Percentiles rank a stretch among this genome's conserved stretches.
Conservation (phyloP, 2,329 filamentous ascomycete genomes). For the Verticillium isaacii region DNA sequence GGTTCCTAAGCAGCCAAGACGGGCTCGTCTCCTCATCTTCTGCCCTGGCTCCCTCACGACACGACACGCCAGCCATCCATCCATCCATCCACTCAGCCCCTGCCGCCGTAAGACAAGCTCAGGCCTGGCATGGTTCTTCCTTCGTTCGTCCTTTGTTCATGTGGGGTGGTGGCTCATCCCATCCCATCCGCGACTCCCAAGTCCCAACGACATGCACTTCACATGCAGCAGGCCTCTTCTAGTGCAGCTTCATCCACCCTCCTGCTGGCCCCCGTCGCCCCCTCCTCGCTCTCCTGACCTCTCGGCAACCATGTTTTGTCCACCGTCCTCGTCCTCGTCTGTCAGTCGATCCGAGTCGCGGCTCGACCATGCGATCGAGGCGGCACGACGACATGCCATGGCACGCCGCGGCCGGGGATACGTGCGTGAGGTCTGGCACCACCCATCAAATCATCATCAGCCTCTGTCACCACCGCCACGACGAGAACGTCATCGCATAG, state of each 20-base stretch:
- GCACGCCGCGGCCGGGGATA: neutral
- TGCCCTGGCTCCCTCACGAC: too few species aligned
- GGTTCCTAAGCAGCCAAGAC: too few species aligned
- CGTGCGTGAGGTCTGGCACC: neutral
- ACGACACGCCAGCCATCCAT: too few species aligned
- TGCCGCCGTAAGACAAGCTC: too few species aligned
- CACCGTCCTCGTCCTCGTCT: neutral
- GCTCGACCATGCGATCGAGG: neutral
- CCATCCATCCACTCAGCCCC: too few species aligned
- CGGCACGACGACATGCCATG: neutral
- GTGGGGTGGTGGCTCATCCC: neutral
- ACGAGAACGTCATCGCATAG: neutral
- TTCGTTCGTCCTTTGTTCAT: neutral
- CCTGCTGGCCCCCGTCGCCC: neutral
- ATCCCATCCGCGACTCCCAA: neutral
- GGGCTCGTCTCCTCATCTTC: too few species aligned
- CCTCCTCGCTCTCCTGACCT: neutral
- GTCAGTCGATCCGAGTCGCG: neutral
- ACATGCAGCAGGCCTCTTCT: neutral
- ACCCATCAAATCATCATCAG: neutral
- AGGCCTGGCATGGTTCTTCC: neutral
- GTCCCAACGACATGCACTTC: neutral
- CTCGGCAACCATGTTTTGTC: neutral
- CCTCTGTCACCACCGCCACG: neutral
- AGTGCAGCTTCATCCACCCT: neutral